These are phyloP conservation scores for Wickerhamomyces bovis DNA, from an alignment of 805 yeast genomes.

Conservation along the genomic window DNA sequence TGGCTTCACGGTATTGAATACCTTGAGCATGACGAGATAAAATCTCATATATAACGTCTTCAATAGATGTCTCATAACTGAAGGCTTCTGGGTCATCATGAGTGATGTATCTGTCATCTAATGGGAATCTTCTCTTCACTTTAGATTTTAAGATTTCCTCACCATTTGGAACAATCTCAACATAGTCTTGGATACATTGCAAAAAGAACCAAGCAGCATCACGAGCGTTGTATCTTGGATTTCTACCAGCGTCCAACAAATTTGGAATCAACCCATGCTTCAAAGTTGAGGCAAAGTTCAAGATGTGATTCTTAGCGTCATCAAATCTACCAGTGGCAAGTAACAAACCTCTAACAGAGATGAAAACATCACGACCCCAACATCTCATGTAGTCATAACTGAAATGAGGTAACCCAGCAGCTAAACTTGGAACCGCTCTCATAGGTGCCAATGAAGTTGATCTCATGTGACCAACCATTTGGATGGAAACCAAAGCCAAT, in stretches of 20 bases:
- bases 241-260: constrained; percentile 83
- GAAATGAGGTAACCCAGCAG: constrained; percentile 96
- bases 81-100: constrained; percentile 72
- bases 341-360: constrained; percentile 76
- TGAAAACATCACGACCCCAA: constrained; percentile 97
- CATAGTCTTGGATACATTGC: constrained; percentile 84
- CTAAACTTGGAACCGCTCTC: constrained; percentile 63
- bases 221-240: constrained; percentile 92
- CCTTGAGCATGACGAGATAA: constrained; percentile 86
- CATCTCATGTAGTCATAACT: constrained; percentile 89
- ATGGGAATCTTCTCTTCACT: constrained; percentile 80
- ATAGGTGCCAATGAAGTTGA: constrained; percentile 72
- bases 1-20: constrained; percentile 84
- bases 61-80: constrained; percentile 58
- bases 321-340: constrained; percentile 72
- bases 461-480: constrained; percentile 72
- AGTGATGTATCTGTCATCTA: constrained; percentile 73
- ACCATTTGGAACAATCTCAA: constrained; percentile 63
- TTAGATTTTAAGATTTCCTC: constrained; percentile 56
- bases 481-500: constrained; percentile 75
- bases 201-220: constrained; percentile 96
- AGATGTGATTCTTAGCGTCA: constrained; percentile 74
- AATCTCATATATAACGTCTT: constrained; percentile 78
- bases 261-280: constrained; percentile 96
- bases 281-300: constrained; percentile 83